These are phyloP conservation scores for Spergularia marina DNA, from an alignment of 148 eudicot genomes.

Conservation along the genomic window DNA sequence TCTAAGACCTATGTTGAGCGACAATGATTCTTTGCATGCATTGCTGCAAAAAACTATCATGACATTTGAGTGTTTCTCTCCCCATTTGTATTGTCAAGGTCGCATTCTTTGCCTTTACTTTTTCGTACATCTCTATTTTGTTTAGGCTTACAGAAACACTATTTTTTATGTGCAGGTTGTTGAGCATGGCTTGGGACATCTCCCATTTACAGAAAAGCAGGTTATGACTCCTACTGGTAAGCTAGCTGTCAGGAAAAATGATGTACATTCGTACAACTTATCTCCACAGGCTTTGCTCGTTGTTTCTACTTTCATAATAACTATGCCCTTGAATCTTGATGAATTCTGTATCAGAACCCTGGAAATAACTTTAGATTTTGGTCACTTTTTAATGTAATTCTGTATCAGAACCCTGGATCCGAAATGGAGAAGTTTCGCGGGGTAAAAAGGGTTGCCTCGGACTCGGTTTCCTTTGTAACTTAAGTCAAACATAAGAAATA, in stretches of 20 bases:
- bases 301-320: not conserved
- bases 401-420: not conserved
- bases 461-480: not conserved
- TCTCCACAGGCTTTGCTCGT: not conserved
- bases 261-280: not conserved
- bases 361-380: not conserved
- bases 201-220: slow-evolving; percentile 93
- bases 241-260: slow-evolving; percentile 20
- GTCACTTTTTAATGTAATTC: not conserved
- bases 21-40: not conserved
- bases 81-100: not conserved
- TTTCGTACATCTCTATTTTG: not conserved
- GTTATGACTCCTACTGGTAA: slow-evolving; percentile 94
- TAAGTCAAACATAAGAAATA: not conserved
- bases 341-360: too few species aligned
- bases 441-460: not conserved
- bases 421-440: not conserved
- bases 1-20: not conserved
- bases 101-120: slow-evolving; percentile 5
- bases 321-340: not conserved
- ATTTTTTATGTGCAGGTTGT: slow-evolving; percentile 58
- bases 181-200: slow-evolving; percentile 96
- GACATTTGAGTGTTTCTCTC: not conserved
- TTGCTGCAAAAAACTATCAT: not conserved
- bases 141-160: not conserved